These are phyloP conservation scores for Aspergillus niger DNA, from an alignment of 2,329 filamentous ascomycete species.

Conservation along the genomic window DNA sequence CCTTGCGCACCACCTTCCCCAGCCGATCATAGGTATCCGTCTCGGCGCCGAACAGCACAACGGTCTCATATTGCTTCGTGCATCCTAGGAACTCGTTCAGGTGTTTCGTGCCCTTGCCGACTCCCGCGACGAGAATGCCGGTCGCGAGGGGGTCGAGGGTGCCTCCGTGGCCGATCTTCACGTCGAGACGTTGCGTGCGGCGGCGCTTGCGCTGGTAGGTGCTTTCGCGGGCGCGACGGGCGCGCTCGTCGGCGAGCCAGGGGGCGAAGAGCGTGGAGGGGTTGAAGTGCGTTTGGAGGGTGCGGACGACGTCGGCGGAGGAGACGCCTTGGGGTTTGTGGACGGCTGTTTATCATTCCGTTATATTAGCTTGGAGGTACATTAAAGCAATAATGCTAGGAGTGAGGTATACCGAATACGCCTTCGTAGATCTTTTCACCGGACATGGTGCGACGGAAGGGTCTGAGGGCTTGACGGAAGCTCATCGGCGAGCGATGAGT, in stretches of 20 bases:
- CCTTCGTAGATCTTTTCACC: slow-evolving; percentile 60
- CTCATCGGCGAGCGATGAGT: slow-evolving; percentile 29
- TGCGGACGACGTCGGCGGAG: slow-evolving; percentile 87
- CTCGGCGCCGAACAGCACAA: slow-evolving; percentile 85
- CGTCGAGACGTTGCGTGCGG: slow-evolving; percentile 63
- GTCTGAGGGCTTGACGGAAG: slow-evolving; percentile 29
- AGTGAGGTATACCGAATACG: slow-evolving; percentile 21
- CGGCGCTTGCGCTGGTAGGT: slow-evolving; percentile 63
- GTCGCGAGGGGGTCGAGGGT: slow-evolving; percentile 94
- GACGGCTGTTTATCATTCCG: slow-evolving; percentile 65
- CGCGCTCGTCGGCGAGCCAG: slow-evolving; percentile 67
- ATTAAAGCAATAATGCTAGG: too few relatives aligned
- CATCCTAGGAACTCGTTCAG: slow-evolving; percentile 78
- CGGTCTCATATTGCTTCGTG: slow-evolving; percentile 89
- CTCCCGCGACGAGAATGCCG: slow-evolving; percentile 84
- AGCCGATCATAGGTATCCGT: slow-evolving; percentile 90
- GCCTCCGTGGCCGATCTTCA: slow-evolving; percentile 96
- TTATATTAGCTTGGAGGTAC: too few relatives aligned
- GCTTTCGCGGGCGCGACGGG: slow-evolving; percentile 58
- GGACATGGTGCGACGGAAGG: slow-evolving; percentile 42
- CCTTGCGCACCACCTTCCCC: slow-evolving; percentile 77
- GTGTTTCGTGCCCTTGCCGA: slow-evolving; percentile 84
- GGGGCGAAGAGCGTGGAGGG: slow-evolving; percentile 77
- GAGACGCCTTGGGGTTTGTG: slow-evolving; percentile 87
- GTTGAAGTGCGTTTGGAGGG: slow-evolving; percentile 82